phyloP scores from a whole-genome alignment of 2,329 filamentous ascomycete species.

The Thelonectria blattea region DNA sequence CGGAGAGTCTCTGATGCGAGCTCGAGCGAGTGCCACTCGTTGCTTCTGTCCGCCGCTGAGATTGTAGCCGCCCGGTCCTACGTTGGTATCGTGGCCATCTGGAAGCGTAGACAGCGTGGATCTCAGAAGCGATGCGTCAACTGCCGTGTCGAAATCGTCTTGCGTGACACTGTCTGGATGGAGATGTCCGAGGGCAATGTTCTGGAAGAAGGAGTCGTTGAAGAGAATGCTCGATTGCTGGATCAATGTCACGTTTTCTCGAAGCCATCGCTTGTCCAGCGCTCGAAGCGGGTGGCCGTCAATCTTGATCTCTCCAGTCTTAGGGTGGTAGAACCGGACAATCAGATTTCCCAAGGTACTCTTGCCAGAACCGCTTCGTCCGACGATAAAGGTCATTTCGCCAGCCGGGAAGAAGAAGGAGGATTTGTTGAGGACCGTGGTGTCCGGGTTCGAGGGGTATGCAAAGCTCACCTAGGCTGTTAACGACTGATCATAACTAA shows the following conservation, averaged over 20 bases:
- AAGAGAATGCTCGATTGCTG: slow-evolving; percentile 86
- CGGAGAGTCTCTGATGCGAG: slow-evolving; percentile 76
- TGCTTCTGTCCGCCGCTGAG: slow-evolving; percentile 89
- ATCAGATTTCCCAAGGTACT: slow-evolving; percentile 86
- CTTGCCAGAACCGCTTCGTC: slow-evolving; percentile 88
- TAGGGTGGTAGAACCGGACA: slow-evolving; percentile 75
- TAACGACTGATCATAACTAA: background rate
- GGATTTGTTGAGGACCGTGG: slow-evolving; percentile 63
- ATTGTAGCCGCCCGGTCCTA: slow-evolving; percentile 72
- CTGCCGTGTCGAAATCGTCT: slow-evolving; percentile 66
- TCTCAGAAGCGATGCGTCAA: slow-evolving; percentile 71
- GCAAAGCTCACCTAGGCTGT: slow-evolving; percentile 73
- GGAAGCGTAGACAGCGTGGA: slow-evolving; percentile 71
- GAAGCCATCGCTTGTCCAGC: slow-evolving; percentile 74
- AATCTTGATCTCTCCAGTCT: slow-evolving; percentile 69
- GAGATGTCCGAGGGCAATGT: slow-evolving; percentile 74
- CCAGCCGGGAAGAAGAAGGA: slow-evolving; percentile 75
- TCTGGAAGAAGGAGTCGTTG: slow-evolving; percentile 77
- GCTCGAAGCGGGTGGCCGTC: slow-evolving; percentile 68
- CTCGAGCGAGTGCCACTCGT: slow-evolving; percentile 79
- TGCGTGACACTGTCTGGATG: slow-evolving; percentile 54
- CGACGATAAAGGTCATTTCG: slow-evolving; percentile 80
- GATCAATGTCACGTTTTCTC: slow-evolving; percentile 77
- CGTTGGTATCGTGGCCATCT: slow-evolving; percentile 71
- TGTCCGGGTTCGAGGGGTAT: slow-evolving; percentile 74